Base-by-base conservation (phyloP, 192 early-diverging fungal species). In the Backusella mclennaniae region DNA sequence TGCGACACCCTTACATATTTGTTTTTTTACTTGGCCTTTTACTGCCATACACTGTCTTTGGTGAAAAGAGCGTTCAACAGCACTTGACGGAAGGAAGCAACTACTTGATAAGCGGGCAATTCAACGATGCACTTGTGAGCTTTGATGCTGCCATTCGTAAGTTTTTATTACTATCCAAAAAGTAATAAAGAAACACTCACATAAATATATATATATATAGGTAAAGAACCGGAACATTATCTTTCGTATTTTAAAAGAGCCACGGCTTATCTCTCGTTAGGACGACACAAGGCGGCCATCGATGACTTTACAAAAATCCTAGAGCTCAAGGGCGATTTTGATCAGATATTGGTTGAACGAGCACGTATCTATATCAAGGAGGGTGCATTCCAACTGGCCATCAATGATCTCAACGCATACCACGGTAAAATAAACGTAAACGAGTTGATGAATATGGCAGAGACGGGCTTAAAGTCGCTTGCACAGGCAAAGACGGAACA, bases 221-320 rank as follows among this genome's bases (percentile, higher is more conserved):
- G 83, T 36, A 79, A 82, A 42, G 96, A 99, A 73, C 93, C 95
- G 11, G 82, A 86, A 59, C 93, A 95, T 87, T 95, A 97, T 73
- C 77, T 95, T 11, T 91, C 91, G n/a, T 94, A 93, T 84, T 97
- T 92, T 80, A 91, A 93, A 79, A 88, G 96, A 63, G 97, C 96
- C 0, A 90, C 93, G 15, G 92, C 93, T 8, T 92, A 96, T 59
- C 81, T 98, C 49, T 88, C 88, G 23, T 74, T 96, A 33, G 94
- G 93, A 66, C 88, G 90, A 44, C 89, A 88, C 68, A 73, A 82
- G 7, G 87, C 90, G 46, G 97, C 97, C 4, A 73, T 96, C 1
- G 84, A 87, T 17, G 97, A 99, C 83, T 96, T 98, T 82, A 81
- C 88, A 36, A 89, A 86, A 33, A 95, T 93, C 12, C 87, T 99